These are phyloP conservation scores for Luffa aegyptiaca DNA, from an alignment of 306 rosid genomes.

Conservation along the genomic window DNA sequence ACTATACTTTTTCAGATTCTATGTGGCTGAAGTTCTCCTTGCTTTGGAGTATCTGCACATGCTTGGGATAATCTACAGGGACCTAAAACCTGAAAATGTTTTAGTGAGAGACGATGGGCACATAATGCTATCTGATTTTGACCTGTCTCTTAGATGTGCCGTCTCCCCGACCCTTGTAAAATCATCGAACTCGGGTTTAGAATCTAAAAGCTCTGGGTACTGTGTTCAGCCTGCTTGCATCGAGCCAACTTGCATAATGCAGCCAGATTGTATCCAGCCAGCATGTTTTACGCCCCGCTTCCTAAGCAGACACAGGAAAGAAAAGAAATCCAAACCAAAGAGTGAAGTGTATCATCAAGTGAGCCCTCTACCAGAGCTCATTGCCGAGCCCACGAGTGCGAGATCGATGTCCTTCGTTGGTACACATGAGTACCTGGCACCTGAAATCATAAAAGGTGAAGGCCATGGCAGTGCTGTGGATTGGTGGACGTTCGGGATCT, in stretches of 20 bases:
- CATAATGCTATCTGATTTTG: slow-evolving; percentile 93
- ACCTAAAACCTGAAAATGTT: slow-evolving; percentile 92
- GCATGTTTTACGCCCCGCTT: slow-evolving; percentile 65
- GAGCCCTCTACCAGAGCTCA: slow-evolving; percentile 74
- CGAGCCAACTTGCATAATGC: slow-evolving; percentile 67
- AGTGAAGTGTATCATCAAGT: slow-evolving; percentile 57
- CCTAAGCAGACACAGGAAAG: slow-evolving; percentile 54
- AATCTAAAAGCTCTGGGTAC: slow-evolving; percentile 58
- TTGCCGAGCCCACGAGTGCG: slow-evolving; percentile 83
- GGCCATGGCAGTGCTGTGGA: slow-evolving; percentile 99
- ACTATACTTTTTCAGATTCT: slow-evolving; percentile 49
- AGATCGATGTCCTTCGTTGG: slow-evolving; percentile 97
- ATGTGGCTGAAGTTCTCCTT: slow-evolving; percentile 96
- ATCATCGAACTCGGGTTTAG: slow-evolving; percentile 41
- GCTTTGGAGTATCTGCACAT: slow-evolving; percentile 97
- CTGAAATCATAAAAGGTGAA: slow-evolving; percentile 90
- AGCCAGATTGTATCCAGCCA: slow-evolving; percentile 79
- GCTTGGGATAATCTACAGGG: slow-evolving; percentile 93
- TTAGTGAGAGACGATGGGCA: slow-evolving; percentile 97
- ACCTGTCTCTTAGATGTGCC: slow-evolving; percentile 83
- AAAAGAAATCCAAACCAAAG: slow-evolving; percentile 48
- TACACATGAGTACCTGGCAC: slow-evolving; percentile 94
- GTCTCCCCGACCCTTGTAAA: slow-evolving; percentile 77
- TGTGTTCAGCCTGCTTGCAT: slow-evolving; percentile 76
- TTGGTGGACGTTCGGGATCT: slow-evolving; percentile 98